phyloP scores from a whole-genome alignment of 2,329 filamentous ascomycete genomes.

The Penicillium concentricum region DNA sequence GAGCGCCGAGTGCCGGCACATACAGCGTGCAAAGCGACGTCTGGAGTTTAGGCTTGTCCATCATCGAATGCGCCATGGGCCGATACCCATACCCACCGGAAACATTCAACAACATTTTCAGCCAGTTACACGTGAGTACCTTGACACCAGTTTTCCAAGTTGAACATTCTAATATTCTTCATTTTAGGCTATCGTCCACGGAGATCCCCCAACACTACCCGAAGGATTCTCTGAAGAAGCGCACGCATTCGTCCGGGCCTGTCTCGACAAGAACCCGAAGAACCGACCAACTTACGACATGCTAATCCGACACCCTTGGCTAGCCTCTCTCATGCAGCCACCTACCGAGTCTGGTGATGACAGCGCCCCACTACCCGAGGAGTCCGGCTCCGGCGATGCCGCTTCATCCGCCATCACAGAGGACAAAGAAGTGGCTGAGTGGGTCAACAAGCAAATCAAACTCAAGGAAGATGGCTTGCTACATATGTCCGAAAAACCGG shows the following conservation, averaged over 20 bases:
- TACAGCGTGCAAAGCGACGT: constrained; percentile 98
- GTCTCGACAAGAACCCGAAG: constrained; percentile 88
- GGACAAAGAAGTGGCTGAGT: constrained; percentile 80
- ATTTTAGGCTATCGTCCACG: constrained; percentile 88
- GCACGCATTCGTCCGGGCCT: constrained; percentile 82
- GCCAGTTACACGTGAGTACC: constrained; percentile 82
- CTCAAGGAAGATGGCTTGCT: constrained; percentile 61
- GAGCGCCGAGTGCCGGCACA: constrained; percentile 71
- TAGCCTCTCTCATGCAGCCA: constrained; percentile 71
- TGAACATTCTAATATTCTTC: constrained; percentile 16
- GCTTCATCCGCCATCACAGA: constrained; percentile 50
- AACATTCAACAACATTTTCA: constrained; percentile 97
- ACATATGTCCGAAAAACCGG: constrained; percentile 64
- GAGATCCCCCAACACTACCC: constrained; percentile 88
- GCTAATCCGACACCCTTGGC: constrained; percentile 86
- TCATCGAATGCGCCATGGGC: constrained; percentile 94
- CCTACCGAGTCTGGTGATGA: constrained; percentile 64
- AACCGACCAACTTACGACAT: constrained; percentile 91
- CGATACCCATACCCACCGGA: constrained; percentile 95
- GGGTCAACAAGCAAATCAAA: constrained; percentile 73
- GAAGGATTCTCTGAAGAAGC: constrained; percentile 76
- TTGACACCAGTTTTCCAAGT: neutral
- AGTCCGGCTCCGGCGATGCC: constrained; percentile 30
- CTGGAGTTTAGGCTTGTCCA: constrained; percentile 90
- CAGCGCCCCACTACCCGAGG: constrained; percentile 36